phyloP scores from a whole-genome alignment of 2,329 filamentous ascomycete genomes.

The Neophaeococcomyces mojaviensis region DNA sequence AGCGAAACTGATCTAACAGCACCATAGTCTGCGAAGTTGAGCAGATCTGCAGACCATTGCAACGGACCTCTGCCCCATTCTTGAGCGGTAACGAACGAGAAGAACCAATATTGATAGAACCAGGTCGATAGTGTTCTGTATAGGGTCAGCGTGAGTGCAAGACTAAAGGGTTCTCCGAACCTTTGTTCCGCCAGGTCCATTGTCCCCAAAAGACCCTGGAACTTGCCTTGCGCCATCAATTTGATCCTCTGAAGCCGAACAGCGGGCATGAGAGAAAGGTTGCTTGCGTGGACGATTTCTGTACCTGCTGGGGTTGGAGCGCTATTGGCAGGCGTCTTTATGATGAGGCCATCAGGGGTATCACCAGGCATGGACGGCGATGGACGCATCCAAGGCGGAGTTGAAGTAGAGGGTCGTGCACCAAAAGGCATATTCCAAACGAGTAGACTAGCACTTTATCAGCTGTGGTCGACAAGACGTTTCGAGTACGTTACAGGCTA shows the following conservation, averaged over 20 bases:
- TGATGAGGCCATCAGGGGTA: neutral
- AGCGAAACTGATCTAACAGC: neutral
- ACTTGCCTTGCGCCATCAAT: neutral
- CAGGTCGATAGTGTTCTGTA: slow-evolving; percentile 7
- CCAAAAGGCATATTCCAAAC: neutral
- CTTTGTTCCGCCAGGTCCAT: neutral
- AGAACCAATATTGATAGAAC: slow-evolving; percentile 16
- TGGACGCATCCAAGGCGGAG: neutral
- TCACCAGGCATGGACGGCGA: neutral
- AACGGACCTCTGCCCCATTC: slow-evolving; percentile 12
- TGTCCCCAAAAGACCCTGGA: neutral
- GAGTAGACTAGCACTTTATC: neutral
- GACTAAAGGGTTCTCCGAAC: neutral
- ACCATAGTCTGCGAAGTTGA: slow-evolving; percentile 1
- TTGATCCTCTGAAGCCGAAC: neutral
- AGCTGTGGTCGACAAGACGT: neutral
- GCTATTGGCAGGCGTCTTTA: neutral
- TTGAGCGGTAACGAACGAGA: slow-evolving; percentile 12
- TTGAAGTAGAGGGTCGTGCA: neutral
- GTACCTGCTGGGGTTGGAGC: neutral
- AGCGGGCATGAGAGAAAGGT: neutral
- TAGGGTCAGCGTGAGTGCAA: neutral
- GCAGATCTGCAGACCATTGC: slow-evolving; percentile 8
- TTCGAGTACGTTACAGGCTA: neutral
- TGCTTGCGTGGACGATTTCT: neutral